phyloP scores from a whole-genome alignment of 2,329 filamentous ascomycete species.

The Fusarium palustre region DNA sequence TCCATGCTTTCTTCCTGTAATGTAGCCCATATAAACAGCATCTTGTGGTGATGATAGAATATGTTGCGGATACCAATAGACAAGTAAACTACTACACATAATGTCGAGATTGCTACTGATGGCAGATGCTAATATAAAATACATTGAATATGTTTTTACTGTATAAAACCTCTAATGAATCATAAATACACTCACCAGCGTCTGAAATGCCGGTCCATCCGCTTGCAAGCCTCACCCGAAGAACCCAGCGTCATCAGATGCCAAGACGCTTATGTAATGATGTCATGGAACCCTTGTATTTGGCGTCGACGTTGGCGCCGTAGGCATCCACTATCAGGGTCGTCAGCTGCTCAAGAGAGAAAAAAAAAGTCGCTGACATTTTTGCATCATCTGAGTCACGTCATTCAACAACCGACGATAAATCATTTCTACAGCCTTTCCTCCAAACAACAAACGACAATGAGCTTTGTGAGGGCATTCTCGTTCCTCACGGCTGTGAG shows the following conservation, averaged over 20 bases:
- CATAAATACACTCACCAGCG: not conserved
- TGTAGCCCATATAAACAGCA: not conserved
- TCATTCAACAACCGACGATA: not conserved
- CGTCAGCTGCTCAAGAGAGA: constrained; percentile 2
- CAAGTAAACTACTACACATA: not conserved
- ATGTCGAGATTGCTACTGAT: too few species aligned
- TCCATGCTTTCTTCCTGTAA: fast-evolving
- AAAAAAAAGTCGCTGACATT: constrained; percentile 12
- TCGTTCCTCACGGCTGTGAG: constrained; percentile 27
- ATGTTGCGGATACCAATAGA: not conserved
- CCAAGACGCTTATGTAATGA: constrained; percentile 34
- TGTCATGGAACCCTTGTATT: constrained; percentile 26
- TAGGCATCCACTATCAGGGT: constrained; percentile 21
- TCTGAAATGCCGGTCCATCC: not conserved
- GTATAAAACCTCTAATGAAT: not conserved
- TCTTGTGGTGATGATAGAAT: not conserved
- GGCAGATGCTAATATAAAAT: too few species aligned
- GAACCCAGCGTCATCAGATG: constrained; percentile 1
- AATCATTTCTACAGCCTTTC: not conserved
- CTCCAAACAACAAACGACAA: not conserved
- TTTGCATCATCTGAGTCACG: constrained; percentile 11
- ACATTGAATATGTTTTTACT: not conserved
- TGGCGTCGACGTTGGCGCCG: constrained; percentile 2
- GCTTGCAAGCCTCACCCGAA: not conserved
- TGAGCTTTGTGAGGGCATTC: constrained; percentile 30